Base-by-base conservation (phyloP, 441 rosid species). In the Syzygium malaccense region DNA sequence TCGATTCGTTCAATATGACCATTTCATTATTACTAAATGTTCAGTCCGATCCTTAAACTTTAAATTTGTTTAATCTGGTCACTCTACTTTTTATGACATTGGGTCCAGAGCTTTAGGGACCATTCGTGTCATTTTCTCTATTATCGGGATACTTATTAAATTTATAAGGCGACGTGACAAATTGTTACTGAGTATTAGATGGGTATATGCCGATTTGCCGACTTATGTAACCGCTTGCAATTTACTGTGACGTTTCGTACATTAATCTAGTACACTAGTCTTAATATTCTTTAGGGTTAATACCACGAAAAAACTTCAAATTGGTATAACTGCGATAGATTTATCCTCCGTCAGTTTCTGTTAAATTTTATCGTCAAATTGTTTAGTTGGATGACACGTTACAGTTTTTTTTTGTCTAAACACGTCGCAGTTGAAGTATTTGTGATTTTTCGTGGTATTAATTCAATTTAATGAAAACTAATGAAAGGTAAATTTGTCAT, bases 21-120 rank as follows among this genome's bases (percentile, higher is more conserved):
- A 3, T 18, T 55, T 19, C 8, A 7, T 18, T 55, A 7, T 7
- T 1, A 18, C 57, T 60, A 60, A 14, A 0, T 62, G 11, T 62
- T 62, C 0, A 0, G 5, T n/a, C 20, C 4, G 30, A 5, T 30
- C 20, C 7, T 1, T 2, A 28, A 60, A 28, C 5, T 30, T 64
- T 86, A 3, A 86, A 6, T 55, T 32, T 30, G 6, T 86, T 2
- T 26, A 55, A 33, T 23, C 10, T 20, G 17, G 13, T 58, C 26
- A 25, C 30, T 60, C 8, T 15, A 45, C 14, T 7, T 3, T 20
- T 14, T 45, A 30, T 30, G 32, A 30, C 8, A 64, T 30, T 8
- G 12, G 41, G 23, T 9, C 0, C 17, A 30, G 12, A 30, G 3
- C n/a, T 64, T 64, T 64, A 64, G 3, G 20, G 14, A 64, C 2